Evolutionary conservation across 139 green algal genomes (phyloP).

Genomic region (Coelastrella sp.): DNA sequence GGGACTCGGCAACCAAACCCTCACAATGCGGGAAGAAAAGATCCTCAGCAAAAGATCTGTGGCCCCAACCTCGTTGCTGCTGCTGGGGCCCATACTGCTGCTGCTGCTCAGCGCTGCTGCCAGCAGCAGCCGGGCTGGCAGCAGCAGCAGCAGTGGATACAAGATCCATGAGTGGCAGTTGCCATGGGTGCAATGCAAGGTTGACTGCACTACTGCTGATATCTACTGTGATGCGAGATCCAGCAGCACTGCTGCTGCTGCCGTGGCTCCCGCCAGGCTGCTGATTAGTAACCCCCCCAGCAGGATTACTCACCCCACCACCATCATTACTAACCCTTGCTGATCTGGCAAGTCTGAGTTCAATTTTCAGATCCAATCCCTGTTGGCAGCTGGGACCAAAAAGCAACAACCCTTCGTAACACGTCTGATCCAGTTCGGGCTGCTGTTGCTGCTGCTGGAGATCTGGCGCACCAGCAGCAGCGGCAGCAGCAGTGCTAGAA

Average conservation of each 20-base stretch:
- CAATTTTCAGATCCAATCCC: constrained; percentile 19
- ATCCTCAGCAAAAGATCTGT: constrained; percentile 67
- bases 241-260: not conserved
- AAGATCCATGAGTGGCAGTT: constrained; percentile 46
- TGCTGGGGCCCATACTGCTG: constrained; percentile 6
- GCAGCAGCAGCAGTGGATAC: constrained; percentile 41
- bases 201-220: constrained; percentile 21
- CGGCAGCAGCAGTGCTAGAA: not conserved
- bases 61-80: constrained; percentile 55
- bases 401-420: not conserved
- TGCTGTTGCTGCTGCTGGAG: constrained; percentile 24
- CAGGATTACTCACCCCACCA: not conserved
- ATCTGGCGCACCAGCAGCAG: not conserved
- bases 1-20: constrained; percentile 59
- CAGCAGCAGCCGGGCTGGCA: constrained; percentile 14
- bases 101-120: constrained; percentile 1
- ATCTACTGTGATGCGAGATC: constrained; percentile 22
- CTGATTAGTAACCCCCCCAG: not conserved
- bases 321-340: not conserved
- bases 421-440: no score
- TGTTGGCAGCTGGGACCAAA: not conserved
- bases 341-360: constrained; percentile 46
- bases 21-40: constrained; percentile 73
- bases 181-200: constrained; percentile 54
- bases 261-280: not conserved